Conservation (phyloP, 768 basidiomycete species). For the Suillus variegatus region DNA sequence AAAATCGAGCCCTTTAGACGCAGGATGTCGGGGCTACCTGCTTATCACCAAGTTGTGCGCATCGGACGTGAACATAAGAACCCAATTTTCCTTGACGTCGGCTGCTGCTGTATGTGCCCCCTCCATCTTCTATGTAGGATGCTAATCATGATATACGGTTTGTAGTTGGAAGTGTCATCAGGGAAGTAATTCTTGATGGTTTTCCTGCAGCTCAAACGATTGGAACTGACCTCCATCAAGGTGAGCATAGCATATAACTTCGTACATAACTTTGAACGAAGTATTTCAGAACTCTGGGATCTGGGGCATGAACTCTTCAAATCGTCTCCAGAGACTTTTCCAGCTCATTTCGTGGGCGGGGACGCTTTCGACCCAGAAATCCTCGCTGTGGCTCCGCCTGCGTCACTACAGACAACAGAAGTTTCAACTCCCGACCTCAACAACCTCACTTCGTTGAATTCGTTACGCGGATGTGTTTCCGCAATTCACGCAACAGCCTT, state of each 20-base stretch:
- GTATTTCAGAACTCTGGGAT: conserved; percentile 51
- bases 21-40: neutral
- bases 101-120: conserved; percentile 39
- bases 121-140: neutral
- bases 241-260: conserved; percentile 17
- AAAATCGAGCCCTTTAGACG: neutral
- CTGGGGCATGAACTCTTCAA: conserved; percentile 60
- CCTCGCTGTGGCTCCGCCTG: conserved; percentile 35
- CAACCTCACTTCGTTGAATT: conserved; percentile 40
- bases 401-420: conserved; percentile 22
- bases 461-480: conserved; percentile 45
- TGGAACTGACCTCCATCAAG: conserved; percentile 35
- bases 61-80: conserved; percentile 31
- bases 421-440: conserved; percentile 25
- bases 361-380: conserved; percentile 49
- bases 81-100: conserved; percentile 42
- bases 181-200: conserved; percentile 38
- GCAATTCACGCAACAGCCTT: conserved; percentile 49
- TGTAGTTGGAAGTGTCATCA: conserved; percentile 38
- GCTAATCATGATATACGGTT: neutral
- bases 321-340: conserved; percentile 50
- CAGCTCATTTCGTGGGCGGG: conserved; percentile 52
- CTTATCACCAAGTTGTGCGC: conserved; percentile 25
- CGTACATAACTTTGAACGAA: neutral
- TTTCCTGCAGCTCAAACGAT: conserved; percentile 36